Evolutionary conservation across 2,329 filamentous ascomycete species (phyloP), one percentile per base, ranked within the genome.

Genomic region (Trichoderma lentiforme): DNA sequence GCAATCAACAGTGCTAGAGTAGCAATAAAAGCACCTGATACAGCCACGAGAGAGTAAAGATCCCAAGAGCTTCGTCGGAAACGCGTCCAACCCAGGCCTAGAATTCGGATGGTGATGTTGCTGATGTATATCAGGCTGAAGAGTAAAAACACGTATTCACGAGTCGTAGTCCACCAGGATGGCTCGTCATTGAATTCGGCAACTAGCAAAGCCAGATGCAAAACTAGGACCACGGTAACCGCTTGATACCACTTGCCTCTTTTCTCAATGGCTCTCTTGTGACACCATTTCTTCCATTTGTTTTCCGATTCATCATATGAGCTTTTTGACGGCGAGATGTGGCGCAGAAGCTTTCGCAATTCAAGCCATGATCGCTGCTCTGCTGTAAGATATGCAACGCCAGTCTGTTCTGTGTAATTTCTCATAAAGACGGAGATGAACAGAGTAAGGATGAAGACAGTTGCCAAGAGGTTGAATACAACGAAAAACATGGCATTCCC

Each of bases 371-470:
- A 97, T 76, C 96, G 91, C 80, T 99, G 96, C 77, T 99, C 96
- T 0, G 95, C 92, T 1, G 96, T 99, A 77, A 99, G 84, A 80
- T 95, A 99, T 3, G 96, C 96, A 57, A 99, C 96, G 1, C 96
- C 96, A 0, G 96, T 99, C 82, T 98, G 95, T 82, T 99, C 96
- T 0, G 96, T 99, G 82, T 99, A 99, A 81, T 98, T 99, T 73
- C 96, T 93, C 96, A 99, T 99, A 81, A 99, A 99, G 73, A 99
- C 96, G 71, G 96, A 98, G 62, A 99, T 97, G 81, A 99, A 99
- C 79, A 99, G 85, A 1, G 96, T 99, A 79, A 99, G 87, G 73
- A 99, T 92, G 82, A 99, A 99, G 74, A 99, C 95, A 0, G 96
- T 96, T 36, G 94, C 94, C 77, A 99, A 87, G 79, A 99, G 88